phyloP scores from a whole-genome alignment of 139 green algal species.

The Tetratostichococcus sp. region DNA sequence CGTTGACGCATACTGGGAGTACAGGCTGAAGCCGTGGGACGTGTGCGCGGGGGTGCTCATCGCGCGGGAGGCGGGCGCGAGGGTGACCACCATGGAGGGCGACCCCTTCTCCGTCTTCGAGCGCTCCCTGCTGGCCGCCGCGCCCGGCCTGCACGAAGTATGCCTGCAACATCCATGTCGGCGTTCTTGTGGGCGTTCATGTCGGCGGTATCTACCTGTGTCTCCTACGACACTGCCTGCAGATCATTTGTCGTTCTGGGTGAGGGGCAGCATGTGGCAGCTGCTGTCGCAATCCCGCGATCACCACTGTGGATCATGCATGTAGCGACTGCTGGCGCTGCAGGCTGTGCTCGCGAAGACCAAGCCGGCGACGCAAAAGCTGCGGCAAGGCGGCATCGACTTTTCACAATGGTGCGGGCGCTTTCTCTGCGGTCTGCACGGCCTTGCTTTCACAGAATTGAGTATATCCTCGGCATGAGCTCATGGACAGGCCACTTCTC shows the following conservation, averaged over 20 bases:
- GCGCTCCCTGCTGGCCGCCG: slow-evolving; percentile 46
- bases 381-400: slow-evolving; percentile 40
- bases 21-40: slow-evolving; percentile 69
- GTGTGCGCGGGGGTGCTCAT: slow-evolving; percentile 64
- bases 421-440: background rate
- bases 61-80: slow-evolving; percentile 66
- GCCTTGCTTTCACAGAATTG: no score
- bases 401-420: slow-evolving; percentile 33
- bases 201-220: no score
- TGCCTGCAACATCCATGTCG: no score
- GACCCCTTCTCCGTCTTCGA: slow-evolving; percentile 66
- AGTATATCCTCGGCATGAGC: no score
- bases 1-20: slow-evolving; percentile 63
- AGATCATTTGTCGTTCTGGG: background rate
- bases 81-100: slow-evolving; percentile 73
- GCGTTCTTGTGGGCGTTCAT: background rate
- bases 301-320: no score
- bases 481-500: background rate
- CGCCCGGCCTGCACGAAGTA: slow-evolving; percentile 42
- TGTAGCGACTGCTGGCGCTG: no score
- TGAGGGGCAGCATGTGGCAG: background rate
- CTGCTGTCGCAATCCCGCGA: no score
- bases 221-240: no score
- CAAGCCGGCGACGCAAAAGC: slow-evolving; percentile 12
- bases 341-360: slow-evolving; percentile 36